Evolutionary conservation across 306 rosid genomes (phyloP), one percentile per base, ranked within the genome.

Genomic region (Vigna mungo): DNA sequence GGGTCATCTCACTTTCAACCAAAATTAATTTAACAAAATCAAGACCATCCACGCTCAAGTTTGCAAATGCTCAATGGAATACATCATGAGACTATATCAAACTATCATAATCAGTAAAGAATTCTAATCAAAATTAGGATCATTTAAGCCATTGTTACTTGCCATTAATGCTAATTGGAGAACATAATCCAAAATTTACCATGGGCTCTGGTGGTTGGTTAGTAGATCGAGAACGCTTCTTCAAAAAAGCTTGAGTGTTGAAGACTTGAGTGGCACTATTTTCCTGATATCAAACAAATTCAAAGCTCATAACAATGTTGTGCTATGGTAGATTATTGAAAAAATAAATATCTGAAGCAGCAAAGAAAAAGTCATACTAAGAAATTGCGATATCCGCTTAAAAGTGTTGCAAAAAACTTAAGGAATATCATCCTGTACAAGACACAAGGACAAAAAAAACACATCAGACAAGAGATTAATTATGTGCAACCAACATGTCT

Each of bases 381-480:
- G 87, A 92, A 95, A 85, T 95, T 95, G 85, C 94, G 99, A 73
- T 95, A 95, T 72, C 99, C 99, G 76, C 98, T 95, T 86, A 95
- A 73, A 85, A 95, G 86, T 46, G 92, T 89, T 75, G 98, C 99
- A 82, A 95, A 92, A 87, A 95, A 95, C 90, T 88, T 90, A 37
- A 95, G 85, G 89, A 95, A 95, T 81, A 91, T 90, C 84, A 95
- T 81, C 91, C 99, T 95, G 97, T 92, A 86, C 72, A 73, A 73
- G 39, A 78, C 68, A 46, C 16, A 60, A 61, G 66, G 47, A 47
- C 53, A 74, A 75, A 8, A 71, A 25, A 37, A 43, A 48, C 53
- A 74, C 46, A 58, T 80, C 80, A 87, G 60, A 84, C 51, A 54
- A 66, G 36, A 74, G 46, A 55, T 72, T 63, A 41, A 20, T 36